Evolutionary conservation across 768 basidiomycete species (phyloP), one percentile per base, ranked within the genome.

Genomic region (Mycena olivaceomarginata): DNA sequence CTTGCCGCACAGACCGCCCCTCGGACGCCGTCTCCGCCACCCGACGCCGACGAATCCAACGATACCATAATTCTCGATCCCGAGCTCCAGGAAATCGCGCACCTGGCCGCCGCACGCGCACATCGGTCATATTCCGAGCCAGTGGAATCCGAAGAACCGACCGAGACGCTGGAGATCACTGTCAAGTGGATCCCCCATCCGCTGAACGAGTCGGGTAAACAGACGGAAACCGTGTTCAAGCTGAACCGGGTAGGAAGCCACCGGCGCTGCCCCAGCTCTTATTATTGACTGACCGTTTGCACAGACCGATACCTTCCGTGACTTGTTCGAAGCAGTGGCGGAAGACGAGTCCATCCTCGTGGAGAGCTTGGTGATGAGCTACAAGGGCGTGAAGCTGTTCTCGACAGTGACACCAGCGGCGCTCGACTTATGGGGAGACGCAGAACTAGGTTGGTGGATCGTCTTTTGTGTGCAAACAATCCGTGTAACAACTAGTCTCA

Each of bases 111-210:
- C 48, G 80, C 80, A 15, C 76, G 78, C 65, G 73, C 81, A 39
- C 78, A 77, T 25, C 85, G 84, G 60, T 83, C 80, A n/a, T 76
- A 76, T 72, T 78, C 80, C 7, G 78, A 81, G 64, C 75, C 84
- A 56, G 77, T 80, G 79, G 70, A 81, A 67, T 67, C 82, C 46
- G 81, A 75, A 43, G 81, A 75, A 43, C 75, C 72, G 18, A 79
- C 77, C 0, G 89, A 88, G 31, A 85, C 85, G 31, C 88, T 95
- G 20, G 84, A 84, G 22, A 84, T 96, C 57, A 88, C 84, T 51
- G 92, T 96, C 15, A 88, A 85, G 65, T 96, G 94, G 94, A 86
- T 86, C 45, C 90, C 91, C 7, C 95, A 96, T 85, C 95, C 95
- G 7, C 82, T 87, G 48, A 86, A 92, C 69, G 66, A 83, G 40